Conservation (phyloP, 805 yeast species). For the Peterozyma xylosa region DNA sequence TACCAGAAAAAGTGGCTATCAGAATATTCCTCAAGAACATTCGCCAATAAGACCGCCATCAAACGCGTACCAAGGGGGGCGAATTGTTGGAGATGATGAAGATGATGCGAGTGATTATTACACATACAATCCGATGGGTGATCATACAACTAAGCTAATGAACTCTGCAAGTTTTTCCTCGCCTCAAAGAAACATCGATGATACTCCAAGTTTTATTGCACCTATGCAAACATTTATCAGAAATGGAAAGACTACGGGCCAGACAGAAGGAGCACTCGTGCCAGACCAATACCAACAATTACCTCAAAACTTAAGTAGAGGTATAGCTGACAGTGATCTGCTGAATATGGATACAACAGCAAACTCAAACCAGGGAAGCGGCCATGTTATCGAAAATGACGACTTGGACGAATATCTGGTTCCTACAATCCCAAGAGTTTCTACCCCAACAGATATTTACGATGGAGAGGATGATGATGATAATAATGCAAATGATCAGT, state of each 20-base stretch:
- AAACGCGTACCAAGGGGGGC: not conserved
- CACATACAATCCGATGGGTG: conserved; percentile 6
- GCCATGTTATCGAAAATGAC: not conserved
- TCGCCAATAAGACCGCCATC: not conserved
- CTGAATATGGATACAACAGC: too few species aligned
- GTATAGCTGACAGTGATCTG: not conserved
- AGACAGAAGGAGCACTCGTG: not conserved
- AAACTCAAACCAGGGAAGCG: not conserved
- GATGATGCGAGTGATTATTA: conserved; percentile 6
- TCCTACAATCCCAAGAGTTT: conserved; percentile 7
- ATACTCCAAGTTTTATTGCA: too few species aligned
- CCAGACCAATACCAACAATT: not conserved
- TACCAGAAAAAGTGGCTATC: not conserved
- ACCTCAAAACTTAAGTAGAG: not conserved
- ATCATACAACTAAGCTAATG: not conserved
- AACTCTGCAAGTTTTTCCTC: not conserved
- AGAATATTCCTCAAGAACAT: not conserved
- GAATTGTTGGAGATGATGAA: not conserved
- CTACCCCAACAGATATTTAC: conserved; percentile 1
- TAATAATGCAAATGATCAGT: not conserved
- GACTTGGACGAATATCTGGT: not conserved
- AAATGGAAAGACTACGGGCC: too few species aligned
- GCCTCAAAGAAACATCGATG: not conserved
- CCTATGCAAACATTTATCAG: too few species aligned
- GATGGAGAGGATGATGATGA: conserved; percentile 2